Conservation (phyloP, 768 basidiomycete species). For the Solioccasus polychromus region DNA sequence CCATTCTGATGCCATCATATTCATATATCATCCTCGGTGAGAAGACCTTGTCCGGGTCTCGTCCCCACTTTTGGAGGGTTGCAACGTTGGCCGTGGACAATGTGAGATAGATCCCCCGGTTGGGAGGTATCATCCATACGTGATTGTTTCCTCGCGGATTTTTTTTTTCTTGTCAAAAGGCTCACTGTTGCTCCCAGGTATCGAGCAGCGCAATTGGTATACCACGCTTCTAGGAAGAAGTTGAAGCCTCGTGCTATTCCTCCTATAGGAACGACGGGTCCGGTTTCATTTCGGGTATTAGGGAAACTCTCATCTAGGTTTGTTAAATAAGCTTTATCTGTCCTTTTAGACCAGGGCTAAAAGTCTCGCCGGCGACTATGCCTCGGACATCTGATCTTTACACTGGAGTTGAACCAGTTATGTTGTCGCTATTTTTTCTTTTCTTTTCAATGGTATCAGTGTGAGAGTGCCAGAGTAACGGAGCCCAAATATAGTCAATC, state of each 20-base stretch:
- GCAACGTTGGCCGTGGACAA: neutral
- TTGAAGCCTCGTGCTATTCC: too few species aligned
- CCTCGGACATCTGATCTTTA: constrained; percentile 7
- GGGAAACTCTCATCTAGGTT: too few species aligned
- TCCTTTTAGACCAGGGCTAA: neutral
- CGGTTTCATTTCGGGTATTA: too few species aligned
- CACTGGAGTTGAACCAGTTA: neutral
- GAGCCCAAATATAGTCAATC: constrained; percentile 8
- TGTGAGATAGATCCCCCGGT: neutral
- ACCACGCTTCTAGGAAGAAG: too few species aligned
- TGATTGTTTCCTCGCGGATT: constrained; percentile 4
- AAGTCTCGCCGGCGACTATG: neutral
- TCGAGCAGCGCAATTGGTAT: too few species aligned
- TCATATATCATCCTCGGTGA: constrained; percentile 3
- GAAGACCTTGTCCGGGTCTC: constrained; percentile 2
- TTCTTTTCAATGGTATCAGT: neutral
- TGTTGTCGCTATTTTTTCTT: neutral
- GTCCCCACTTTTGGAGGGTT: neutral
- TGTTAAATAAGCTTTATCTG: too few species aligned
- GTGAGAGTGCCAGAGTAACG: neutral
- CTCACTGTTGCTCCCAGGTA: too few species aligned
- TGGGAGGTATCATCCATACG: neutral
- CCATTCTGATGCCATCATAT: constrained; percentile 1
- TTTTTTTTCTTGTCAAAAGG: too few species aligned
- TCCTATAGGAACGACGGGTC: too few species aligned